Evolutionary conservation across 2,329 filamentous ascomycete species (phyloP), one percentile per base, ranked within the genome.

Genomic region (Colletotrichum sp.): DNA sequence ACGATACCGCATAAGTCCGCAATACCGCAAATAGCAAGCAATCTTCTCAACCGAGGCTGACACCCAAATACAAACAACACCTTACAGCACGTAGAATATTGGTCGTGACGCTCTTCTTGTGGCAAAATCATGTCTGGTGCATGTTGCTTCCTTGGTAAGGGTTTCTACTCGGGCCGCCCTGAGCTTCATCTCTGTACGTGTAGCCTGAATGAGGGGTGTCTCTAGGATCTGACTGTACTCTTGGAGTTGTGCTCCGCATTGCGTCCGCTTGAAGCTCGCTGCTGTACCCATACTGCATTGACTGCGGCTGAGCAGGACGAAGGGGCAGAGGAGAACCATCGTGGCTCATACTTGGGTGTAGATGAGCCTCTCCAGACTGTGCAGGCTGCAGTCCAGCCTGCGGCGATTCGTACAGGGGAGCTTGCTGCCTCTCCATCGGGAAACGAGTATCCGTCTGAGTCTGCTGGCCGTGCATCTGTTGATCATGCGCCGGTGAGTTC

Each of bases 401-500:
- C 8, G 39, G 39, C 4, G 39, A 43, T 10, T 43, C 18, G 18
- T 43, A n/a, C 39, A n/a, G 16, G 4, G 18, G 39, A 43, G 39
- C 18, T 1, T 43, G 2, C 8, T 43, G 8, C 0, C 39, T 18
- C 39, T 43, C 39, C 1, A n/a, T 43, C 2, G 8, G 39, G 18
- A 43, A 43, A n/a, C 18, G 39, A 43, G 39, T 10, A n/a, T 43
- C 39, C 18, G 9, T n/a, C 0, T n/a, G 39, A n/a, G 39, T 3
- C 18, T 43, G 39, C 5, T 43, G 39, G 18, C 4, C 39, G 39
- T 43, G 39, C 39, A 43, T 43, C 2, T n/a, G 39, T n/a, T 43
- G 39, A 0, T 0, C 3, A 43, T 43, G 39, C 0, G 18, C 18
- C 0, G 39, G 39, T 0, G 39, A 0, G 39, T 9, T 43, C 0